Base-by-base conservation (phyloP, 257 asterid species). In the Rauvolfia tetraphylla region DNA sequence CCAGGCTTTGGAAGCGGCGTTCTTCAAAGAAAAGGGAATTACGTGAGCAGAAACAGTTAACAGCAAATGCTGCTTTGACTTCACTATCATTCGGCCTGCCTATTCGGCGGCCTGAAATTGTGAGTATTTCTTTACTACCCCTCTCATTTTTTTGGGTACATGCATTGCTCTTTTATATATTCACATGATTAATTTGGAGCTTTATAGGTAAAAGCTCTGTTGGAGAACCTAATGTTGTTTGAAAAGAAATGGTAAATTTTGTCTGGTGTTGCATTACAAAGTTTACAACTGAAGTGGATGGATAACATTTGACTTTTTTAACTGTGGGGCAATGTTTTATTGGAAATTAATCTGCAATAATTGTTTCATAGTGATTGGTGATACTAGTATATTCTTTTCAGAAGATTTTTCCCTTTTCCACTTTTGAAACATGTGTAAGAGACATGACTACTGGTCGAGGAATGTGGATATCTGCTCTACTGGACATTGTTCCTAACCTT, bases 1-100 rank as follows among this genome's bases (percentile, higher is more conserved):
- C 71, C 91, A 95, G 99, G 95, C 85, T 81, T 81, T 95, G 98
- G 98, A 95, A 86, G 84, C 96, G 96, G 11, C 87, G 78, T 70
- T 61, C 96, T 78, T 56, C 78, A 72, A 90, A 87, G 88, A 89
- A 86, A 84, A 91, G 87, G 84, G 89, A 89, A 76, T 68, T 88
- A 81, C 96, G 96, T 29, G 93, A 87, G 84, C 94, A 79, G 80
- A 92, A 86, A 77, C 85, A 79, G 84, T 78, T 88, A 69, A 85
- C 93, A 59, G 87, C 97, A 56, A 82, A 75, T 88, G 92, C 96
- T 82, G 98, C 99, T 61, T 74, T 93, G 83, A 81, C 80, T 79
- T 83, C 84, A 25, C 91, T 95, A 68, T 81, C 93, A 1, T 78
- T 90, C 80, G 99, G 98, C 76, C 96, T 92, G 70, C 96, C 96